These are phyloP conservation scores for Cytospora piceicola DNA, from an alignment of 2,329 filamentous ascomycete genomes.

Conservation along the genomic window DNA sequence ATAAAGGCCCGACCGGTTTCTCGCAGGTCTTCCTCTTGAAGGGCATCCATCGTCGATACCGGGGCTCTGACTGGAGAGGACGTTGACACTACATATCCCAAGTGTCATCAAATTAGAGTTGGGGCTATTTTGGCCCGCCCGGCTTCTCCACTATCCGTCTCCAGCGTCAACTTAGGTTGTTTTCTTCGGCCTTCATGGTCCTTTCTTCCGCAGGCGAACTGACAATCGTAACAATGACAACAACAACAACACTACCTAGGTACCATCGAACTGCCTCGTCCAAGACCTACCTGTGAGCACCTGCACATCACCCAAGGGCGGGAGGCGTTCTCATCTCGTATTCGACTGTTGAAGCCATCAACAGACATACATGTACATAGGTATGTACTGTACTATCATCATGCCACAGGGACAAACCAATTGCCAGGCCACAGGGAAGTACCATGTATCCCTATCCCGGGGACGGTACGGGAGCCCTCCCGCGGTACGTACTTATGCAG, in stretches of 20 bases:
- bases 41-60: background rate
- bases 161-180: slow-evolving; percentile 3
- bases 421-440: slow-evolving; percentile 10
- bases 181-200: slow-evolving; percentile 5
- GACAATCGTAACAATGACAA: background rate
- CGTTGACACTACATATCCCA: slow-evolving; percentile 13
- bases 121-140: slow-evolving; percentile 12
- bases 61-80: background rate
- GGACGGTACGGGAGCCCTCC: slow-evolving; percentile 8
- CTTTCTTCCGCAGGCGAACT: slow-evolving; percentile 10
- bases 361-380: too few relatives aligned
- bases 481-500: slow-evolving; percentile 13
- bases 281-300: background rate
- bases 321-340: background rate
- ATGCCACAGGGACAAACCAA: background rate
- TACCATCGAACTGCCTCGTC: background rate
- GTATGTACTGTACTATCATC: background rate
- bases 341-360: background rate
- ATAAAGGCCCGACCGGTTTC: background rate
- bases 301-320: slow-evolving; percentile 1
- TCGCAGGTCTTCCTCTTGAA: background rate
- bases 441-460: slow-evolving; percentile 2
- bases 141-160: slow-evolving; percentile 8
- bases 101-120: slow-evolving; percentile 26
- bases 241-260: too few relatives aligned